Percentiles rank a stretch among this genome's conserved stretches.
Conservation (phyloP, 768 basidiomycete species). For the Sistotremastrum suecicum region DNA sequence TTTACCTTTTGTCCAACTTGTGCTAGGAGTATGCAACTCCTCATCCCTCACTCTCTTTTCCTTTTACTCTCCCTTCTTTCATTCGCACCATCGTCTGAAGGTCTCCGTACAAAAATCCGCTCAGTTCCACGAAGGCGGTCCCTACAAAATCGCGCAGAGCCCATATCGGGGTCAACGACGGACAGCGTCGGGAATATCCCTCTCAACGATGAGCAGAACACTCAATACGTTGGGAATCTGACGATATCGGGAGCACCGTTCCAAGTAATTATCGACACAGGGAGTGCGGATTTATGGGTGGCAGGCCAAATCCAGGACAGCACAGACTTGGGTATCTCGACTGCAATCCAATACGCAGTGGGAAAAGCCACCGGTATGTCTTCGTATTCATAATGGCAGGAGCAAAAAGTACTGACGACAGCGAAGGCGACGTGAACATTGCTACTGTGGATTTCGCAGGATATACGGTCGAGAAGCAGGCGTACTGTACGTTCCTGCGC, state of each 20-base stretch:
- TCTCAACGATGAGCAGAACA: constrained; percentile 52
- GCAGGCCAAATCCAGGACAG: constrained; percentile 32
- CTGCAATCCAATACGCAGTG: constrained; percentile 53
- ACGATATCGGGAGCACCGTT: constrained; percentile 45
- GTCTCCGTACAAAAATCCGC: too few species aligned
- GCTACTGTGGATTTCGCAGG: constrained; percentile 40
- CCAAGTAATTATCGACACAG: constrained; percentile 60
- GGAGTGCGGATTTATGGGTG: constrained; percentile 75
- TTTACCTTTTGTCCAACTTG: too few species aligned
- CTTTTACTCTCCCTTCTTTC: too few species aligned
- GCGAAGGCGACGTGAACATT: constrained; percentile 39
- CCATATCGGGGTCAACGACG: too few species aligned
- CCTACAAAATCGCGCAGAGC: too few species aligned
- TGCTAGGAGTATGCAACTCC: too few species aligned
- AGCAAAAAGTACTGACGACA: neutral
- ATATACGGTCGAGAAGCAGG: constrained; percentile 46
- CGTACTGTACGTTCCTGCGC: constrained; percentile 36
- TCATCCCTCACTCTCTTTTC: too few species aligned
- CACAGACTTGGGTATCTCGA: constrained; percentile 39
- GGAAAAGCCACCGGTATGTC: constrained; percentile 45
- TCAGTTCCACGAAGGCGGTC: too few species aligned
- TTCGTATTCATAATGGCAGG: neutral
- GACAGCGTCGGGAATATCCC: constrained; percentile 21
- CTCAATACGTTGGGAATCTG: constrained; percentile 60
- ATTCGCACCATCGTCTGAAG: too few species aligned